Conservation (phyloP, 352 stramenopile genomes). For the Globisporangium nagaii region DNA sequence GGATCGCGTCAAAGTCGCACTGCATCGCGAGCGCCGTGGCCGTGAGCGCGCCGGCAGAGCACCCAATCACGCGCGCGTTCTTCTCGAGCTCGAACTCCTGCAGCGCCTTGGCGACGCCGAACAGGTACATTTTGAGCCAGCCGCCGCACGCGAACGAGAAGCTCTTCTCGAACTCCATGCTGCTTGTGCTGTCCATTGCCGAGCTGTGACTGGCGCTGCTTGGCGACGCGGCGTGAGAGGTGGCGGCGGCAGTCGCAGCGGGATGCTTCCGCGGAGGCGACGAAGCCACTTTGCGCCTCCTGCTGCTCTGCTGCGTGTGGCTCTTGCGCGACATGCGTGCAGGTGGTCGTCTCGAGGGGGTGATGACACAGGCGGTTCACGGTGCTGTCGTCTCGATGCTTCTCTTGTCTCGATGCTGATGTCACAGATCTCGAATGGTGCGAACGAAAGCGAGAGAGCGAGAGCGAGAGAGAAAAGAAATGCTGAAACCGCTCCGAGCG, state of each 20-base stretch:
- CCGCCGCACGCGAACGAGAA: constrained; percentile 86
- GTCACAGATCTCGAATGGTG: neutral
- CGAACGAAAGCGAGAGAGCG: neutral
- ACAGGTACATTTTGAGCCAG: constrained; percentile 88
- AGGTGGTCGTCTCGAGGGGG: too few species aligned
- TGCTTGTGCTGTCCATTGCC: neutral
- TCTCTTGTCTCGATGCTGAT: too few species aligned
- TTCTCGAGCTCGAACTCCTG: constrained; percentile 66
- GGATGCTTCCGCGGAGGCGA: neutral
- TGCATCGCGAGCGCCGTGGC: constrained; percentile 62
- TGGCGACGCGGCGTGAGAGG: neutral
- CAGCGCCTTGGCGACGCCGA: constrained; percentile 82
- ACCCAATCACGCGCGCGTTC: constrained; percentile 64
- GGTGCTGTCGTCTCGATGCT: neutral
- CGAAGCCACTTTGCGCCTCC: neutral
- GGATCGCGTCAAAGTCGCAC: constrained; percentile 73
- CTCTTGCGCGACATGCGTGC: neutral
- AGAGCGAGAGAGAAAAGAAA: neutral
- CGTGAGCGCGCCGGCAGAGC: constrained; percentile 67
- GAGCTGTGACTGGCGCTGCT: neutral
- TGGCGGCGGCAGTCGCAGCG: too few species aligned
- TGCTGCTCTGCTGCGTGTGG: neutral
- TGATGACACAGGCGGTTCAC: too few species aligned
- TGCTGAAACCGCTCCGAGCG: too few species aligned
- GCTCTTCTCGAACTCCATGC: constrained; percentile 18